Conservation (phyloP, 495 filamentous ascomycete species). For the Aspergillus baeticus region DNA sequence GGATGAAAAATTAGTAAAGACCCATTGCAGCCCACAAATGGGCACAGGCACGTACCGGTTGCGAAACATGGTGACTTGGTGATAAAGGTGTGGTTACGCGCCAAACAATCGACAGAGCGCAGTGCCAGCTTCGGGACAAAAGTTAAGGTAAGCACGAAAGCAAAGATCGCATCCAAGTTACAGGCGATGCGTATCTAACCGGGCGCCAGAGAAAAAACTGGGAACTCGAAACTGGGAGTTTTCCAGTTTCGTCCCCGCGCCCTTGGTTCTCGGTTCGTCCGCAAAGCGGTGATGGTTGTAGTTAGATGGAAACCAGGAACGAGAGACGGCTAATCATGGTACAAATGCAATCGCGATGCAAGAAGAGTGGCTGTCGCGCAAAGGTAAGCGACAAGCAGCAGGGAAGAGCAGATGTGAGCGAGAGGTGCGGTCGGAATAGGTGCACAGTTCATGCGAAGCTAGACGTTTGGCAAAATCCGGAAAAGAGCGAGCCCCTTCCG, state of each 20-base stretch:
- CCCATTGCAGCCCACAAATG: conserved; percentile 1
- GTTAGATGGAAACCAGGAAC: not conserved
- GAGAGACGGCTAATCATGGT: not conserved
- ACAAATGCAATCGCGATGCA: not conserved
- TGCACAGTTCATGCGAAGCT: not conserved
- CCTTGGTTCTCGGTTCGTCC: not conserved
- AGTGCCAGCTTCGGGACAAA: not conserved
- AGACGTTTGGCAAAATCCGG: not conserved
- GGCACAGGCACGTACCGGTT: conserved; percentile 34
- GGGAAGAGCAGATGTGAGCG: not conserved
- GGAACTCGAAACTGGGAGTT: not conserved
- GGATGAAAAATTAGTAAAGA: too few species aligned
- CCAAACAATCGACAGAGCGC: not conserved
- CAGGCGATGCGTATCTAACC: not conserved
- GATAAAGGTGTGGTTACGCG: conserved; percentile 8
- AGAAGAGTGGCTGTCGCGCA: not conserved
- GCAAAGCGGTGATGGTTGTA: not conserved
- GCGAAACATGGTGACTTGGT: conserved; percentile 38
- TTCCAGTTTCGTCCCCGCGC: not conserved
- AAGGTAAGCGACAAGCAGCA: not conserved
- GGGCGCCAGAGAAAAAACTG: conserved; percentile 4
- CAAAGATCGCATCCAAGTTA: not conserved
- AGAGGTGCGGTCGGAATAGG: conserved; percentile 1
- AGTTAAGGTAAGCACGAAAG: not conserved
- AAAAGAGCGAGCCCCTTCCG: not conserved